These are phyloP conservation scores for Rhododendron ferrugineum DNA, from an alignment of 148 eudicot species.

Conservation along the genomic window DNA sequence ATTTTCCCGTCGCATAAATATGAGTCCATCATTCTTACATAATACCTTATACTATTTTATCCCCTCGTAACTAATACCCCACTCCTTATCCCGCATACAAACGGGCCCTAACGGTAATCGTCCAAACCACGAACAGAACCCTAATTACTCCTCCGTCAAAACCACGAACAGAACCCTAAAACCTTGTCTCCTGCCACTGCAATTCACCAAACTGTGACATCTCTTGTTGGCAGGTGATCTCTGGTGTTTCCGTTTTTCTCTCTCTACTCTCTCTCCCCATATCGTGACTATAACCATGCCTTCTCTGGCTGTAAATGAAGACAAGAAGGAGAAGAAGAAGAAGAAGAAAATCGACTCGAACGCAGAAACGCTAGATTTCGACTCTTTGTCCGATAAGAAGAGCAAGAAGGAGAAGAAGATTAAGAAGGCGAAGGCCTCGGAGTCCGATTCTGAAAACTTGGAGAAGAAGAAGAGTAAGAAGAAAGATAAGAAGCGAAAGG, in stretches of 20 bases:
- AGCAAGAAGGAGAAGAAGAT: slow-evolving; percentile 25
- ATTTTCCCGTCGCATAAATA: too few species aligned
- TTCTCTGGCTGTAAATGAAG: slow-evolving; percentile 26
- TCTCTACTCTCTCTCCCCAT: not conserved
- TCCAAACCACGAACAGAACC: not conserved
- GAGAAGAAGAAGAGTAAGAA: slow-evolving; percentile 29
- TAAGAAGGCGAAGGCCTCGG: slow-evolving; percentile 13
- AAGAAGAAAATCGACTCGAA: slow-evolving; percentile 21
- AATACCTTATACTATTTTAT: too few species aligned
- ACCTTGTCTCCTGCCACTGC: slow-evolving; percentile 13
- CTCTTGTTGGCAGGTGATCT: slow-evolving; percentile 8
- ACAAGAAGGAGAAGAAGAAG: slow-evolving; percentile 24
- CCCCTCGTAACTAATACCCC: too few species aligned
- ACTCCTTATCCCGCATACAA: too few species aligned
- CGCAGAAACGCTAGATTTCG: slow-evolving; percentile 7
- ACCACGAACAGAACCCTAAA: not conserved
- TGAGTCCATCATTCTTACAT: too few species aligned
- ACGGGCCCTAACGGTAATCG: not conserved
- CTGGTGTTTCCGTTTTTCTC: not conserved
- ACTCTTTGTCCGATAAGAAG: slow-evolving; percentile 14
- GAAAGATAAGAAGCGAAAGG: slow-evolving; percentile 52
- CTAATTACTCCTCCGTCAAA: not conserved
- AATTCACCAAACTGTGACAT: slow-evolving; percentile 2
- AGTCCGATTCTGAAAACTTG: slow-evolving; percentile 14
- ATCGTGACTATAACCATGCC: slow-evolving; percentile 28